Conservation (phyloP, 768 basidiomycete genomes). For the Termitomyces sp. region DNA sequence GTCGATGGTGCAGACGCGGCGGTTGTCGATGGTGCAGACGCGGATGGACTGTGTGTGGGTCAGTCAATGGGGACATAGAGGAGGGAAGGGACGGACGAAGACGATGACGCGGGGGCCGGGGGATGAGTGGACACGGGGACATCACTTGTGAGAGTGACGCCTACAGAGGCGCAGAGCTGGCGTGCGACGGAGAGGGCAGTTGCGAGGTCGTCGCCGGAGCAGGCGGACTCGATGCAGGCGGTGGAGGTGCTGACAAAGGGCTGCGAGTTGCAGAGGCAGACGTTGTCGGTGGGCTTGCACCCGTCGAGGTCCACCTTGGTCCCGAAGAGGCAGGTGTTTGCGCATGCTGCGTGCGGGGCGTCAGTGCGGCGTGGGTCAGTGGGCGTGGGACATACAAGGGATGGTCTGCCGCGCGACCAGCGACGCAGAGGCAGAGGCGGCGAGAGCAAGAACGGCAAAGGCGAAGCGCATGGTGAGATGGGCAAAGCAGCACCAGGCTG, state of each 20-base stretch:
- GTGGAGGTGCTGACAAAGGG: slow-evolving; percentile 42
- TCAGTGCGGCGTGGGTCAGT: too few species aligned
- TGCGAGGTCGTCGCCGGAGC: slow-evolving; percentile 40
- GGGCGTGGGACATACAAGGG: slow-evolving; percentile 25
- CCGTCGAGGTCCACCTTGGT: slow-evolving; percentile 31
- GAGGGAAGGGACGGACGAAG: not conserved
- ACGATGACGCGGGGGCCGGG: slow-evolving; percentile 6
- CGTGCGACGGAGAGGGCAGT: slow-evolving; percentile 36
- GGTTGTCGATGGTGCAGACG: not conserved
- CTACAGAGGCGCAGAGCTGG: slow-evolving; percentile 36
- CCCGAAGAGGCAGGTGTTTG: slow-evolving; percentile 36
- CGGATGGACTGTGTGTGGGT: not conserved
- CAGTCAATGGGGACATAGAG: too few species aligned
- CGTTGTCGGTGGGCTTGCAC: slow-evolving; percentile 45
- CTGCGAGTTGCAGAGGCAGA: slow-evolving; percentile 49
- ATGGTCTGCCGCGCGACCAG: slow-evolving; percentile 29
- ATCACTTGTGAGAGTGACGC: slow-evolving; percentile 28
- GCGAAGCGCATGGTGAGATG: slow-evolving; percentile 48
- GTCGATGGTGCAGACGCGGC: slow-evolving; percentile 1
- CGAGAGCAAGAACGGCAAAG: slow-evolving; percentile 33
- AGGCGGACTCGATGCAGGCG: slow-evolving; percentile 41
- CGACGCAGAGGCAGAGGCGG: slow-evolving; percentile 30
- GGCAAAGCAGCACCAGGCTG: too few species aligned
- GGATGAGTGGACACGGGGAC: not conserved
- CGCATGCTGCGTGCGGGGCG: slow-evolving; percentile 43